These are phyloP conservation scores for Alectoria sarmentosa DNA, from an alignment of 495 filamentous ascomycete species.

Conservation along the genomic window DNA sequence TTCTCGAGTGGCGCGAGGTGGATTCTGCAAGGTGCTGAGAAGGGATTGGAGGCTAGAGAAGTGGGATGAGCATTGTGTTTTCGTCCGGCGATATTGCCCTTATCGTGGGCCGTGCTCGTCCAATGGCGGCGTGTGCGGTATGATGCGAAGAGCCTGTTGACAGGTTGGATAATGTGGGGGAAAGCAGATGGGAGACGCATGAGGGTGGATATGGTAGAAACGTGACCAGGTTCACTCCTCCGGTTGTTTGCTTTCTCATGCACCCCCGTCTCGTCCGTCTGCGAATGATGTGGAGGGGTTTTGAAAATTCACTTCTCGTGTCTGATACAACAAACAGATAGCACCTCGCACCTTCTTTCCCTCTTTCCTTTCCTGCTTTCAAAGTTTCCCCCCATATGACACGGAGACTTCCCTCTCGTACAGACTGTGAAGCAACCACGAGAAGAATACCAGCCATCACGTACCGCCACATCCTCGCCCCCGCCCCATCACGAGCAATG, in stretches of 20 bases:
- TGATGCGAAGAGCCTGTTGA: background rate
- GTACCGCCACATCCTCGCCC: background rate
- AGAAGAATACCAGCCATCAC: background rate
- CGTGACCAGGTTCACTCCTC: background rate
- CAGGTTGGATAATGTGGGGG: background rate
- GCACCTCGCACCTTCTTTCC: background rate
- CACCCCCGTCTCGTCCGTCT: background rate
- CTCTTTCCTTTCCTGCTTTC: background rate
- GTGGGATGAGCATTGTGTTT: background rate
- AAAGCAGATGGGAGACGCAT: background rate
- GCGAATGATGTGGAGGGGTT: background rate
- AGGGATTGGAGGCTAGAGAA: slow-evolving; percentile 3
- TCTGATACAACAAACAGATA: background rate
- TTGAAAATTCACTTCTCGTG: background rate
- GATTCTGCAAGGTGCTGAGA: background rate
- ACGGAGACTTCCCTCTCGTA: background rate
- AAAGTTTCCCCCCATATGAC: background rate
- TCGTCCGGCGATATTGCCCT: background rate
- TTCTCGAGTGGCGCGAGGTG: background rate
- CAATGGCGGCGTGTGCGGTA: background rate
- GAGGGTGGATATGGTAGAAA: background rate
- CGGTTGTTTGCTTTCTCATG: background rate
- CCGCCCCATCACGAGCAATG: background rate
- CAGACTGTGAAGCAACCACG: background rate
- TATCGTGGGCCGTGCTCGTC: background rate